Evolutionary conservation across 805 yeast genomes (phyloP).

Genomic region (Wickerhamomyces canadensis): DNA sequence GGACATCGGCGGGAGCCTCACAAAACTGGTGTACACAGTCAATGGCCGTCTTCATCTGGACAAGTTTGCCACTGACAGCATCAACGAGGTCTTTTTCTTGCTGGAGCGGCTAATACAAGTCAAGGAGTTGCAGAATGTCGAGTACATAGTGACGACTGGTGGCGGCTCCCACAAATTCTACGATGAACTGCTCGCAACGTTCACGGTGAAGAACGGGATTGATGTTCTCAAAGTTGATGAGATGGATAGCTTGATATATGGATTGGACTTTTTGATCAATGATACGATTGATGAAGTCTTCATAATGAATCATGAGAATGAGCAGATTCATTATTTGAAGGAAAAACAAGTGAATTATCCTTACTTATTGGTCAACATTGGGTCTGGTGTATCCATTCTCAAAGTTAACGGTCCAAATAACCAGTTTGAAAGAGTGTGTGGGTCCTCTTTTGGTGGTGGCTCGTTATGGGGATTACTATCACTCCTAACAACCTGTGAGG

Average conservation of each 20-base stretch:
- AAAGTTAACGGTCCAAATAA: constrained; percentile 79
- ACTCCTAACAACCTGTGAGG: constrained; percentile 71
- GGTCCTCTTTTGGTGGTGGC: constrained; percentile 96
- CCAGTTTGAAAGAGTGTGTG: constrained; percentile 87
- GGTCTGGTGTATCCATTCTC: constrained; percentile 95
- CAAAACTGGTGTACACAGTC: constrained; percentile 1
- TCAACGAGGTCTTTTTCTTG: not conserved
- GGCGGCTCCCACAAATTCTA: constrained; percentile 88
- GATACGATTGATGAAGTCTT: constrained; percentile 81
- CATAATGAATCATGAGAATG: too few species aligned
- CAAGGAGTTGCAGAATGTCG: not conserved
- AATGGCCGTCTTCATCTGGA: not conserved
- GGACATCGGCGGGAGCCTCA: constrained; percentile 2
- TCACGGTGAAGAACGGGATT: too few species aligned
- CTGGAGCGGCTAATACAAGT: not conserved
- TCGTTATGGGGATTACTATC: constrained; percentile 95
- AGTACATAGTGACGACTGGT: constrained; percentile 73
- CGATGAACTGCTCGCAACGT: constrained; percentile 38
- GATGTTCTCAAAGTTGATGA: constrained; percentile 55
- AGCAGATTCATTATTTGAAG: too few species aligned
- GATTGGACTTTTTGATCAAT: constrained; percentile 79
- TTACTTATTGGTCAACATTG: constrained; percentile 85
- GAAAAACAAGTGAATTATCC: constrained; percentile 50
- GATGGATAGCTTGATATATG: constrained; percentile 85
- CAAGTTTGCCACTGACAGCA: constrained; percentile 2